Evolutionary conservation across 2,329 filamentous ascomycete species (phyloP), one percentile per base, ranked within the genome.

Genomic region (Amesomyces nigricolor): DNA sequence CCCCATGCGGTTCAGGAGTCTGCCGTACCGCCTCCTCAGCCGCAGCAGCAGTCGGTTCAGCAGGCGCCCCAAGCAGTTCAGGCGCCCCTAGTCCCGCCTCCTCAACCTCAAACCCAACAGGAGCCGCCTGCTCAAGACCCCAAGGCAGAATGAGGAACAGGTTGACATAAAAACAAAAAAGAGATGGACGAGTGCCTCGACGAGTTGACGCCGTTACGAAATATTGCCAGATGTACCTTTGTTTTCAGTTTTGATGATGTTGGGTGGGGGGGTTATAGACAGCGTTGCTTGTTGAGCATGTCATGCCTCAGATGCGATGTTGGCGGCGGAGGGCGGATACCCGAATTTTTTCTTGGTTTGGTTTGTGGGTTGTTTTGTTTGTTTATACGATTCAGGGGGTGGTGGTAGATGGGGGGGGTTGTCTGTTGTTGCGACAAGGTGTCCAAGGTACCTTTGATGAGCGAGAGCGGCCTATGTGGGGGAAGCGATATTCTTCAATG

Each of bases 201-300:
- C n/a, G 45, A 49, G 35, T 51, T 46, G 19, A 56, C 44, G 53
- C 53, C 43, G 43, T 56, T 51, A 56, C 38, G 53, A 51, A 26
- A 47, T 44, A 16, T 42, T 50, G 2, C 14, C 37, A 32, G 44
- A 40, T 45, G 32, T 39, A 38, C 40, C 32, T 45, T 51, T 22
- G 46, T 52, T 49, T 48, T 13, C 5, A 42, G 30, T 29, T 26
- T 26, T 47, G 44, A 42, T n/a, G 17, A 22, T 38, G 47, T 32
- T 40, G 43, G 29, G 29, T 13, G 13, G 39, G 5, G 11, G 19
- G 7, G 16, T 5, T 17, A n/a, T 16, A 35, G 32, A 35, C 32
- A 35, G 32, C 32, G 32, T 35, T 35, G 32, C 32, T 35, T 35
- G 22, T 26, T 26, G 22, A 35, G 32, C 32, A 35, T 45, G 49